Evolutionary conservation across 495 filamentous ascomycete species (phyloP), one percentile per base, ranked within the genome.

Genomic region (Bombardia bombarda): DNA sequence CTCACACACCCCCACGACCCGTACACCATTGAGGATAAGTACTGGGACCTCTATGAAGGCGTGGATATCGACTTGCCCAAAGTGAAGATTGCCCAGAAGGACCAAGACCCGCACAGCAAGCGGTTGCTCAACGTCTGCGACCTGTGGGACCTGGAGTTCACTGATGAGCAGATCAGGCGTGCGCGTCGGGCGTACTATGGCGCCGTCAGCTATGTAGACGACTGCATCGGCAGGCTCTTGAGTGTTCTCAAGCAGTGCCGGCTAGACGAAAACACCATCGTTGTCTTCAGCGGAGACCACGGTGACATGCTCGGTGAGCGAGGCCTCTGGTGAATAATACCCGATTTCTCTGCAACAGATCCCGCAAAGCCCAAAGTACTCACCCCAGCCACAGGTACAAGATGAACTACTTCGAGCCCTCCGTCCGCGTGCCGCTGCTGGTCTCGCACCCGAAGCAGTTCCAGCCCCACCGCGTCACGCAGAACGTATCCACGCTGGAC

Each of bases 261-360:
- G 1, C 69, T 95, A 33, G 79, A 79, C 39, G 78, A 90, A 14
- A 75, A 92, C 58, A 93, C 87, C 4, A 86, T 95, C 43, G 69
- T 95, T 36, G 71, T 93, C 36, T 95, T 95, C 63, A 86, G 79
- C 38, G 85, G 87, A 37, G 87, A 95, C 52, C 87, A 95, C 59
- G 87, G 87, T 40, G 87, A 95, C 58, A 93, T 93, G 87, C 77
- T 95, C 7, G 87, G 87, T 26, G 87, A 95, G 64, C 76, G 87
- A 19, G 84, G 84, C 0, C 63, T 95, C 28, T 95, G 87, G 87
- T 66, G 54, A 39, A n/a, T n/a, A n/a, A n/a, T n/a, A n/a, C n/a
- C n/a, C n/a, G n/a, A n/a, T n/a, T n/a, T n/a, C n/a, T n/a, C n/a
- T n/a, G n/a, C n/a, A n/a, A n/a, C n/a, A n/a, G n/a, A n/a, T n/a